These are phyloP conservation scores for Rhizophora apiculata DNA, from an alignment of 345 rosid species.

Conservation along the genomic window DNA sequence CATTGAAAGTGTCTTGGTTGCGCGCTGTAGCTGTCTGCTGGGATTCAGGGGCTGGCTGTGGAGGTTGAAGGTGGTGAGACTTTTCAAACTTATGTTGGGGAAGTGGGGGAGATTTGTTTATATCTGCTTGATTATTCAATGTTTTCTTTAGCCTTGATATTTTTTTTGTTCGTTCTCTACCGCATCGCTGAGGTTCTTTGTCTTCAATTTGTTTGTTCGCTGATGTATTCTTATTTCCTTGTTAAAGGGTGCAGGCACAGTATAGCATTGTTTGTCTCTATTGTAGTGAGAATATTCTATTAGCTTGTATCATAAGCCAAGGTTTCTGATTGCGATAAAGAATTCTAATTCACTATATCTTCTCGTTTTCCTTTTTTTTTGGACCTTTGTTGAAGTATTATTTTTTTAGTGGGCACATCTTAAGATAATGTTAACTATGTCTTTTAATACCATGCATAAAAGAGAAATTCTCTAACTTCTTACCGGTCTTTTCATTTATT, in stretches of 20 bases:
- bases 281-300: conserved; percentile 3
- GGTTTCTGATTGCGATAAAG: not conserved
- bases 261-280: not conserved
- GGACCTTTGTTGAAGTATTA: too few relatives aligned
- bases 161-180: not conserved
- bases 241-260: conserved; percentile 8
- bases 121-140: conserved; percentile 12
- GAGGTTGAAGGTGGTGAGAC: not conserved
- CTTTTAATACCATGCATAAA: too few relatives aligned
- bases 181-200: not conserved
- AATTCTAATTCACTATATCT: not conserved
- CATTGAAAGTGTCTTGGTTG: not conserved
- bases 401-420: too few relatives aligned
- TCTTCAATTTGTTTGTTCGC: not conserved
- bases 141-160: not conserved
- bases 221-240: conserved; percentile 1
- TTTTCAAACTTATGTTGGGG: conserved; percentile 3
- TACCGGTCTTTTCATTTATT: too few relatives aligned
- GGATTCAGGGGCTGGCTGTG: not conserved
- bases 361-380: too few relatives aligned
- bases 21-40: not conserved
- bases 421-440: too few relatives aligned
- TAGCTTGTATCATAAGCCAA: conserved; percentile 13
- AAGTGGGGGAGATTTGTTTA: not conserved
- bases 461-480: too few relatives aligned